Percentiles rank a stretch among this genome's conserved stretches.
phyloP scores from a whole-genome alignment of 2,329 filamentous ascomycete genomes.

The Penicillium polonicum region DNA sequence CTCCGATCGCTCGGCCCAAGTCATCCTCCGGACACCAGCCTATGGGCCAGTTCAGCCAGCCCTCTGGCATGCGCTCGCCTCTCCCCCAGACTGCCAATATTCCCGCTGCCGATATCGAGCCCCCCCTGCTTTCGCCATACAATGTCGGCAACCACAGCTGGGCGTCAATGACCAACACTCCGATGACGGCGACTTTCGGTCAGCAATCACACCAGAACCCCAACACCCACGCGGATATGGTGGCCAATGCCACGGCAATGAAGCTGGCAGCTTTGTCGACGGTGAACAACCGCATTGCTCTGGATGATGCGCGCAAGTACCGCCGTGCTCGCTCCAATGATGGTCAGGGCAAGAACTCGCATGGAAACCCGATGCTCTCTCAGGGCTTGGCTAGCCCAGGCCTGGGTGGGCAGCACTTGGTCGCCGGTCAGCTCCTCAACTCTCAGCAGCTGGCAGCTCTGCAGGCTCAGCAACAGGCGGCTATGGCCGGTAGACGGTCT shows the following conservation, averaged over 20 bases:
- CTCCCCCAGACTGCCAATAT: slow-evolving; percentile 82
- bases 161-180: slow-evolving; percentile 98
- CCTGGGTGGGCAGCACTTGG: slow-evolving; percentile 71
- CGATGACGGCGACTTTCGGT: slow-evolving; percentile 86
- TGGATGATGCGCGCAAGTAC: slow-evolving; percentile 96
- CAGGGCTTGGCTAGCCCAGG: slow-evolving; percentile 63
- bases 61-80: slow-evolving; percentile 76
- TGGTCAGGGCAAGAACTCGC: slow-evolving; percentile 51
- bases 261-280: slow-evolving; percentile 95
- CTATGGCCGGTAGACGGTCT: slow-evolving; percentile 68
- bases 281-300: slow-evolving; percentile 94
- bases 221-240: slow-evolving; percentile 86
- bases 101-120: slow-evolving; percentile 69
- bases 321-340: slow-evolving; percentile 88
- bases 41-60: slow-evolving; percentile 95
- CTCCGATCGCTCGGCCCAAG: slow-evolving; percentile 66
- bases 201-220: slow-evolving; percentile 42
- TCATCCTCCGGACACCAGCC: slow-evolving; percentile 70
- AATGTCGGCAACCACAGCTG: slow-evolving; percentile 82
- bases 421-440: slow-evolving; percentile 83
- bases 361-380: slow-evolving; percentile 60
- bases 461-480: slow-evolving; percentile 63
- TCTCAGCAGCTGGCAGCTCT: slow-evolving; percentile 81
- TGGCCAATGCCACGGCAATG: slow-evolving; percentile 98
- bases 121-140: slow-evolving; percentile 81